A percentile compares a stretch with the other conserved stretches of the same genome.
Evolutionary conservation across 2,329 filamentous ascomycete genomes (phyloP).

Genomic region (Colletotrichum abscissum): DNA sequence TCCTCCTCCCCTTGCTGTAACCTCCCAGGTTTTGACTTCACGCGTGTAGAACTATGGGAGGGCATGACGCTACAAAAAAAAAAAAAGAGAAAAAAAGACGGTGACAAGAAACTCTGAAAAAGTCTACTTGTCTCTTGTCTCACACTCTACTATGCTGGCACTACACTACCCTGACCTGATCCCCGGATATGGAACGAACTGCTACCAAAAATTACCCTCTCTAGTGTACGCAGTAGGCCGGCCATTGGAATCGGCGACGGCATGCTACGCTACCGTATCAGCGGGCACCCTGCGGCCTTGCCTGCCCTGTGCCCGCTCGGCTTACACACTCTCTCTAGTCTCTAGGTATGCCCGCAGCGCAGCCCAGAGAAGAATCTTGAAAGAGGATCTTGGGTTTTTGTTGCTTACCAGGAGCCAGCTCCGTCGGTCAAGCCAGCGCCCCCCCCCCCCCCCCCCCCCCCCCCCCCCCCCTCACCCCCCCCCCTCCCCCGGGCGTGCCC

Average conservation of each 20-base stretch:
- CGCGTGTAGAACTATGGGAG: no score
- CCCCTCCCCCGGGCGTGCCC: no score
- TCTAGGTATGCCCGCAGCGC: background rate
- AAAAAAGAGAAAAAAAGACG: background rate
- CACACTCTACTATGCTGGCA: background rate
- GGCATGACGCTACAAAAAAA: background rate
- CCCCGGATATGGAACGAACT: background rate
- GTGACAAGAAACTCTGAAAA: background rate
- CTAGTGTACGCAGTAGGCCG: no score
- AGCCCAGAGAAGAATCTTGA: background rate
- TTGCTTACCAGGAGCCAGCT: slow-evolving; percentile 12
- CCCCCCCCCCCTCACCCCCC: no score
- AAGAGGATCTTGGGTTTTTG: background rate
- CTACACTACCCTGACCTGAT: background rate
- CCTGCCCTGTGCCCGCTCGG: background rate
- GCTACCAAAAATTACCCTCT: background rate
- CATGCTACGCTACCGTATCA: no score
- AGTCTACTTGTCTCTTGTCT: background rate
- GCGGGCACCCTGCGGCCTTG: background rate
- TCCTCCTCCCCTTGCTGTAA: background rate
- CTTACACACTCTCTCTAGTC: background rate
- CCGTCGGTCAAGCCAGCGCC: background rate
- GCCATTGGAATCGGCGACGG: background rate
- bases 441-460: no score
- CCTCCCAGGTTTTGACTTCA: background rate